Evolutionary conservation across 306 rosid genomes (phyloP).

Genomic region (Gastrolobium villosum): DNA sequence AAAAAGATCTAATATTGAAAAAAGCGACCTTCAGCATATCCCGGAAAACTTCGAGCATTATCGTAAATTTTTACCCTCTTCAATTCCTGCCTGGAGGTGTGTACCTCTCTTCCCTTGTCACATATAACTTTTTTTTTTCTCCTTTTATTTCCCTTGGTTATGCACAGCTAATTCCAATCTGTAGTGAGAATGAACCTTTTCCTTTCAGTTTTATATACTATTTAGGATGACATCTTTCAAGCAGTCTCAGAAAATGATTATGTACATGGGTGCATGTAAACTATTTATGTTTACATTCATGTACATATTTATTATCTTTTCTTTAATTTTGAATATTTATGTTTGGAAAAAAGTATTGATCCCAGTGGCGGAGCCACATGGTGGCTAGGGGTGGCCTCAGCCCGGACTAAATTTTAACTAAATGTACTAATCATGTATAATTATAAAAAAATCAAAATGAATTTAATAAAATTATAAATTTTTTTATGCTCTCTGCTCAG

Average conservation of each 20-base stretch:
- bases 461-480: too few relatives aligned
- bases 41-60: constrained; percentile 37
- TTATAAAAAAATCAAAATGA: too few relatives aligned
- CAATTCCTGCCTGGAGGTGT: constrained; percentile 68
- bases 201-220: constrained; percentile 2
- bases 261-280: constrained; percentile 20
- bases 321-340: not conserved
- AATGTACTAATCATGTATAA: too few relatives aligned
- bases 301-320: not conserved
- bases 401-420: too few relatives aligned
- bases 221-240: not conserved
- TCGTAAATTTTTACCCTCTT: constrained; percentile 56
- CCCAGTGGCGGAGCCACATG: too few relatives aligned
- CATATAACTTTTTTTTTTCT: not conserved
- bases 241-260: not conserved
- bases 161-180: constrained; percentile 23
- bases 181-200: constrained; percentile 7
- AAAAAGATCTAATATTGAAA: constrained; percentile 43
- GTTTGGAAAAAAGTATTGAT: not conserved
- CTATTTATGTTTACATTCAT: constrained; percentile 11
- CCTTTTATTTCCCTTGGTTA: constrained; percentile 18
- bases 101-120: constrained; percentile 52
- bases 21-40: constrained; percentile 38
- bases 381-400: too few relatives aligned
- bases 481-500: too few relatives aligned